phyloP scores from a whole-genome alignment of 2,329 filamentous ascomycete species.

The Diaporthe longicolla region DNA sequence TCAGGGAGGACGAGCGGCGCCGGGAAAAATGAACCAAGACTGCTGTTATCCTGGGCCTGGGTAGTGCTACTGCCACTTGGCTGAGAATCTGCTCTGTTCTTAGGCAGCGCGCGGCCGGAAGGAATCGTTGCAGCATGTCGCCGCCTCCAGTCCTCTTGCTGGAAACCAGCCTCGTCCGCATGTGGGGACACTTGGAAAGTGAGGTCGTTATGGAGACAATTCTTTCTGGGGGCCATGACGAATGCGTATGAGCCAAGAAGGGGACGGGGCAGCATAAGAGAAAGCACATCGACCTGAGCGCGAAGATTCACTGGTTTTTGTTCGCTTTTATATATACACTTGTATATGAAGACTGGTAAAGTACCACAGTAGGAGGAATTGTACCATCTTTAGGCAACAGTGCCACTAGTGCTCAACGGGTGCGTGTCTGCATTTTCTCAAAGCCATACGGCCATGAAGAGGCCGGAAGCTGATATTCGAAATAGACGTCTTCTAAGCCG shows the following conservation, averaged over 20 bases:
- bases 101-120: slow-evolving; percentile 47
- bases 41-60: slow-evolving; percentile 41
- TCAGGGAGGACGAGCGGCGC: slow-evolving; percentile 71
- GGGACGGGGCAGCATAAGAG: background rate
- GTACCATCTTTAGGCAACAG: slow-evolving; percentile 3
- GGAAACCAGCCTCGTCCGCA: slow-evolving; percentile 50
- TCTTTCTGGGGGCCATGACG: slow-evolving; percentile 24
- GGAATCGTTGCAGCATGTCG: slow-evolving; percentile 49
- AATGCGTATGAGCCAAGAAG: background rate
- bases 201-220: slow-evolving; percentile 39
- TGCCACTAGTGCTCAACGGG: background rate
- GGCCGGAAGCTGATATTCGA: slow-evolving; percentile 17
- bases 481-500: background rate
- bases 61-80: slow-evolving; percentile 13
- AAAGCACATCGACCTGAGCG: background rate
- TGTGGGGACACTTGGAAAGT: slow-evolving; percentile 51
- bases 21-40: slow-evolving; percentile 61
- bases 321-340: slow-evolving; percentile 10
- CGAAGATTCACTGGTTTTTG: background rate
- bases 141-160: slow-evolving; percentile 48
- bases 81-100: background rate
- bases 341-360: background rate
- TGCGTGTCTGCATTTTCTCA: background rate
- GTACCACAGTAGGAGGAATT: background rate
- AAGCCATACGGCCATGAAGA: slow-evolving; percentile 1